Evolutionary conservation across 2,329 filamentous ascomycete genomes (phyloP).

Genomic region (Beauveria australis): DNA sequence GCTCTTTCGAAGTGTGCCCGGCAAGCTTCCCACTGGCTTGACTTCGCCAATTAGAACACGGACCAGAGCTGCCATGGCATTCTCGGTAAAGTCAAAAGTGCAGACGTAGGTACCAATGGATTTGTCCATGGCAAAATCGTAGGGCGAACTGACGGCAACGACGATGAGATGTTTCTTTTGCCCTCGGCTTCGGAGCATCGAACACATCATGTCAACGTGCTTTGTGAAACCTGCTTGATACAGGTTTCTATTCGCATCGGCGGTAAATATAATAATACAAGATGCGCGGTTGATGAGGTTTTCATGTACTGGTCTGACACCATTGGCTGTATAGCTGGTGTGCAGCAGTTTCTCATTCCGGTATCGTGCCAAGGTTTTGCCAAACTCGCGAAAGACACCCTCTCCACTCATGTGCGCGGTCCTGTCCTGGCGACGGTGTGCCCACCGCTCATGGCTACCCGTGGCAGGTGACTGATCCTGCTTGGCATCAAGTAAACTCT

Average conservation of each 20-base stretch:
- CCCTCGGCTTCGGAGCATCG: constrained; percentile 65
- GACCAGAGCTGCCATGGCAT: constrained; percentile 75
- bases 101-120: constrained; percentile 88
- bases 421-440: constrained; percentile 48
- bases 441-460: constrained; percentile 46
- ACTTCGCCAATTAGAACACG: constrained; percentile 75
- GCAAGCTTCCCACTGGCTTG: constrained; percentile 49
- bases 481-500: constrained; percentile 53
- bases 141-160: constrained; percentile 87
- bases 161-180: constrained; percentile 87
- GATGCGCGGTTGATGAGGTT: constrained; percentile 83
- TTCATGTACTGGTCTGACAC: constrained; percentile 85
- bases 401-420: constrained; percentile 79
- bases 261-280: constrained; percentile 83
- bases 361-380: constrained; percentile 76
- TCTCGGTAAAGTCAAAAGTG: constrained; percentile 94
- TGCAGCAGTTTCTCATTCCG: constrained; percentile 81
- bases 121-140: constrained; percentile 91
- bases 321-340: constrained; percentile 91
- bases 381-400: constrained; percentile 83
- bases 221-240: constrained; percentile 95
- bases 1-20: constrained; percentile 74
- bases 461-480: constrained; percentile 26
- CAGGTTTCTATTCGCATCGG: constrained; percentile 86
- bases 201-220: constrained; percentile 92